phyloP scores from a whole-genome alignment of 192 early-diverging fungal species.

The Coemansia sp. region DNA sequence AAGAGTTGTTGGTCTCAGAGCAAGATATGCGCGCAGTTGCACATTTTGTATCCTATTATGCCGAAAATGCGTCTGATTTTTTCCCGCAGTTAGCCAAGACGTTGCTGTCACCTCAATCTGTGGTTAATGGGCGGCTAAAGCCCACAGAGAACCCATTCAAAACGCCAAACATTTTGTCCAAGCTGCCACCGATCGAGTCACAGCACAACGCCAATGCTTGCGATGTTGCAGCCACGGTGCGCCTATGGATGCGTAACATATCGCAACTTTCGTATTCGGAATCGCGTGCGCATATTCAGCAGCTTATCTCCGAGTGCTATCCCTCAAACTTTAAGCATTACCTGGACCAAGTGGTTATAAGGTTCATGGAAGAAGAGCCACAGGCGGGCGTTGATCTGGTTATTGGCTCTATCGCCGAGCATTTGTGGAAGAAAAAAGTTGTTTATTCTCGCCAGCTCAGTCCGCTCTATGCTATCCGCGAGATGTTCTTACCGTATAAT shows the following conservation, averaged over 20 bases:
- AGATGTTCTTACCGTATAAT: constrained; percentile 24
- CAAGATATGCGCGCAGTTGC: constrained; percentile 39
- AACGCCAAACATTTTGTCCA: constrained; percentile 16
- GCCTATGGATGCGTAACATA: constrained; percentile 27
- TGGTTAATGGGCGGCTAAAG: not conserved
- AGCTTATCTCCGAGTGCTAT: constrained; percentile 25
- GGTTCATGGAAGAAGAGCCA: constrained; percentile 41
- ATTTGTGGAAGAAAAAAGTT: constrained; percentile 34
- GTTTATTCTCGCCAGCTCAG: constrained; percentile 22
- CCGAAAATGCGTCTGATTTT: constrained; percentile 10
- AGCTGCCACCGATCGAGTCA: constrained; percentile 24
- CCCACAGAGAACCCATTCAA: constrained; percentile 17
- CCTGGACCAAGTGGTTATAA: constrained; percentile 34
- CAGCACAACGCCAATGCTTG: constrained; percentile 20
- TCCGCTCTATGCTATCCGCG: constrained; percentile 38
- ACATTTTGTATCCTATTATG: constrained; percentile 14
- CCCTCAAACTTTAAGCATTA: constrained; percentile 34
- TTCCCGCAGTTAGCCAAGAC: constrained; percentile 11
- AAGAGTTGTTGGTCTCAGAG: constrained; percentile 4
- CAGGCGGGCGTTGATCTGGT: constrained; percentile 38
- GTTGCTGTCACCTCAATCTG: not conserved
- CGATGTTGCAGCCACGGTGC: constrained; percentile 14
- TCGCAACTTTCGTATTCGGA: constrained; percentile 23
- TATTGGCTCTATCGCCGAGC: constrained; percentile 37
- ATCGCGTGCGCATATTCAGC: constrained; percentile 23